phyloP scores from a whole-genome alignment of 495 filamentous ascomycete genomes.

The Podospora sp. region DNA sequence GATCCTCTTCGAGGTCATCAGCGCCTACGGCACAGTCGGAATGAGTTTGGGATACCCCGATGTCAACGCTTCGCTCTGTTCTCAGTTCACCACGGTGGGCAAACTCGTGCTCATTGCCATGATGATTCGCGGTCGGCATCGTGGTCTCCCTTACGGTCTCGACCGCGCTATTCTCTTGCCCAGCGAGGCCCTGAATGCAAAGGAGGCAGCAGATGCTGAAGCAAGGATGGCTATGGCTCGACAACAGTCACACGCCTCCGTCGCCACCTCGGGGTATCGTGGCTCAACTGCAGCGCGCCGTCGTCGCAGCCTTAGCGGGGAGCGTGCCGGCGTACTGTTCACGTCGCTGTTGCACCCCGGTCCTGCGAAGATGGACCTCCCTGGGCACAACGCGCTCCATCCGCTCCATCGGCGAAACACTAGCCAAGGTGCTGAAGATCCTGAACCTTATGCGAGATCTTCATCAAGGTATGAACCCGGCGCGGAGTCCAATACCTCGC shows the following conservation, averaged over 20 bases:
- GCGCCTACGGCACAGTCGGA: constrained; percentile 93
- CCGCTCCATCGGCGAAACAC: constrained; percentile 14
- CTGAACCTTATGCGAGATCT: constrained; percentile 16
- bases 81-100: constrained; percentile 75
- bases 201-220: constrained; percentile 64
- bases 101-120: constrained; percentile 93
- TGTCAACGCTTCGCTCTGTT: constrained; percentile 76
- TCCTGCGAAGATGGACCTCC: constrained; percentile 26
- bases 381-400: background rate
- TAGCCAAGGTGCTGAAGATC: constrained; percentile 14
- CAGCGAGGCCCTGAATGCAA: constrained; percentile 72
- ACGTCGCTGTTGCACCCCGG: constrained; percentile 45
- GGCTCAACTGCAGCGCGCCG: constrained; percentile 25
- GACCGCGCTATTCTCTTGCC: constrained; percentile 89
- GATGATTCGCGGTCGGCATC: constrained; percentile 89
- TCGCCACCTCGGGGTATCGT: constrained; percentile 30
- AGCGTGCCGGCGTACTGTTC: constrained; percentile 35
- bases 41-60: constrained; percentile 79
- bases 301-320: constrained; percentile 32
- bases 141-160: constrained; percentile 87
- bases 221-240: constrained; percentile 58
- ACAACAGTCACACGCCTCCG: constrained; percentile 56
- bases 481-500: background rate
- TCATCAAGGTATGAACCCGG: background rate
- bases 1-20: constrained; percentile 87